Percentiles rank a stretch among this genome's conserved stretches.
Evolutionary conservation across 2,329 filamentous ascomycete species (phyloP).

Genomic region (Colletotrichum sp.): DNA sequence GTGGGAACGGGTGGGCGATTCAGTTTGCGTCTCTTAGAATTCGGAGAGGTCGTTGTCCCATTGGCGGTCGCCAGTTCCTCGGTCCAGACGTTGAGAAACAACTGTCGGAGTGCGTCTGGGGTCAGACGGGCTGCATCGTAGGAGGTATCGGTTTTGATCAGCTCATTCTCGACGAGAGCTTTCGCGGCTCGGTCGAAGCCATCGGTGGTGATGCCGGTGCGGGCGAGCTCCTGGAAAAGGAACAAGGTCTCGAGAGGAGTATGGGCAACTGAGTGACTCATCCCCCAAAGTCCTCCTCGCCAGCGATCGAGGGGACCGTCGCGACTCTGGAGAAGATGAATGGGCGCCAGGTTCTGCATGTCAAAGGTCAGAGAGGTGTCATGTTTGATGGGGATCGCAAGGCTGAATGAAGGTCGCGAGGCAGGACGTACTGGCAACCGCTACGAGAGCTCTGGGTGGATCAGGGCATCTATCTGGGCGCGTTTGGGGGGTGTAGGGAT

Average conservation of each 20-base stretch:
- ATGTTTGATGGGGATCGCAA: conserved; percentile 9
- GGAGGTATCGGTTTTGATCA: conserved; percentile 71
- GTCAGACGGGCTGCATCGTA: conserved; percentile 79
- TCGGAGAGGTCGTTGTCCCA: conserved; percentile 50
- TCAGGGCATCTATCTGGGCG: conserved; percentile 20
- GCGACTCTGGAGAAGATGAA: conserved; percentile 58
- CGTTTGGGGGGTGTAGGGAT: conserved; percentile 8
- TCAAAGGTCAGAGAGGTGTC: conserved; percentile 13
- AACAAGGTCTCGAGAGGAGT: conserved; percentile 87
- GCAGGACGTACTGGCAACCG: conserved; percentile 23
- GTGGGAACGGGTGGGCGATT: conserved; percentile 67
- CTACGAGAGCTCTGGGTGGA: conserved; percentile 19
- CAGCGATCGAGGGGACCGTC: conserved; percentile 60
- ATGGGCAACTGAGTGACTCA: conserved; percentile 68
- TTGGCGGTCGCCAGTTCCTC: conserved; percentile 70
- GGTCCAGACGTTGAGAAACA: conserved; percentile 78
- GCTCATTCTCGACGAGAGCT: conserved; percentile 73
- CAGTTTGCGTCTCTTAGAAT: conserved; percentile 77
- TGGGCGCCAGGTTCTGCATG: conserved; percentile 56
- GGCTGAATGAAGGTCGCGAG: conserved; percentile 11
- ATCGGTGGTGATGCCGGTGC: conserved; percentile 67
- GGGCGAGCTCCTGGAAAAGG: conserved; percentile 80
- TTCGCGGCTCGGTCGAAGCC: conserved; percentile 78
- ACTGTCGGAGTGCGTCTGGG: conserved; percentile 77
- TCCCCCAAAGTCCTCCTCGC: conserved; percentile 61